Base-by-base conservation (phyloP, 352 stramenopile species). In the Aphanomyces euteiches region DNA sequence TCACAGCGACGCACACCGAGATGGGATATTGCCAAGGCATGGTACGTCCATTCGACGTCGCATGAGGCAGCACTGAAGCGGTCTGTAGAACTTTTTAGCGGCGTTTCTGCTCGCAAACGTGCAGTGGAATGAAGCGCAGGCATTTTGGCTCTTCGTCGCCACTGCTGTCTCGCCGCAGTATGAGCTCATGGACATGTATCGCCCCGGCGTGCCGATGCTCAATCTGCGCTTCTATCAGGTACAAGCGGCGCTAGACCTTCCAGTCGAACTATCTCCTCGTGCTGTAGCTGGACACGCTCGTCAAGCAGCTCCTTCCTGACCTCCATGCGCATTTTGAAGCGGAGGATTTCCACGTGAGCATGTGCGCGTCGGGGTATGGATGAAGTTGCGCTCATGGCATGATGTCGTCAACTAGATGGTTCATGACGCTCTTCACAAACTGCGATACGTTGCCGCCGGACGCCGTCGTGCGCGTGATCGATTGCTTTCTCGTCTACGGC, bases 351-450 rank as follows among this genome's bases (percentile, higher is more conserved):
- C 84, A 84, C 3, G 75, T 89, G 50, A 90, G 83, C 63, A 83
- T 90, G 70, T 75, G 88, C 37, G 78, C 80, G 7, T 90, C 85
- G 10, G 80, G 78, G 83, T 92, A 77, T 38, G 73, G 15, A 47
- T 17, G n/a, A 13, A 40, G 37, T 60, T 64, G 21, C 10, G 0
- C 60, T 37, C 40, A 36, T 50, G 10, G 75, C 38, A 64, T 66
- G 28, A 28, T 28, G 28, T 28, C 28, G 28, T 28, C 2, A 2
- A 28, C 28, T 69, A 92, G 83, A 41, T 92, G 85, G 85, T 89
- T 92, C 75, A 88, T 92, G 82, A 90, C 85, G 36, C 79, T 92
- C 15, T 90, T 90, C 50, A 81, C 78, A 40, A 92, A 84, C 67
- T 88, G 90, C 81, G 84, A 92, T 41, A 79, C 78, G 15, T 76